Percentiles rank a stretch among this genome's conserved stretches.
These are phyloP conservation scores for Globisporangium cystogenes DNA, from an alignment of 352 stramenopile species.

Conservation along the genomic window DNA sequence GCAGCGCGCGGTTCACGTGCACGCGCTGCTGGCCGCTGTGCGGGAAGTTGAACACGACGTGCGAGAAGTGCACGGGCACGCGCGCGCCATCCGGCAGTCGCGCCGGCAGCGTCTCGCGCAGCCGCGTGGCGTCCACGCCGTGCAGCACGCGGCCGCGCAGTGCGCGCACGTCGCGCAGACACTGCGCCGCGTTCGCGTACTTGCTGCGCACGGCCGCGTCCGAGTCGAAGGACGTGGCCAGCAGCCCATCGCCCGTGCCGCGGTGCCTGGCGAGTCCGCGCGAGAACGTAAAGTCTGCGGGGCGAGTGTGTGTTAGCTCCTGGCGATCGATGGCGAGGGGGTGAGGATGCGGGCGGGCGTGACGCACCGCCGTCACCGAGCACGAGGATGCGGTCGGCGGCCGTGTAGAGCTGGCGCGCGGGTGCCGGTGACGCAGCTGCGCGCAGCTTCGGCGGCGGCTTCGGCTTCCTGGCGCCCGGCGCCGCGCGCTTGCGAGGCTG, in stretches of 20 bases:
- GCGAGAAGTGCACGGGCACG: constrained; percentile 62
- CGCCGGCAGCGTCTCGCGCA: constrained; percentile 44
- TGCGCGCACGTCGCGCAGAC: constrained; percentile 45
- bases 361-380: constrained; percentile 61
- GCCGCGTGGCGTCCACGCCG: constrained; percentile 78
- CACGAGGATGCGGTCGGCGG: constrained; percentile 58
- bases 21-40: constrained; percentile 86
- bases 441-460: constrained; percentile 8
- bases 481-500: background rate
- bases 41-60: constrained; percentile 88
- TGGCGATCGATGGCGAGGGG: too few species aligned
- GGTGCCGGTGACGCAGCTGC: constrained; percentile 3
- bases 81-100: constrained; percentile 14
- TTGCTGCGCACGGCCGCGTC: constrained; percentile 55
- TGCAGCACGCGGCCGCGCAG: constrained; percentile 53
- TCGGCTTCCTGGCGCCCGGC: constrained; percentile 7
- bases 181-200: constrained; percentile 71
- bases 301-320: too few species aligned
- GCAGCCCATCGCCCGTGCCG: constrained; percentile 39
- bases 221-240: constrained; percentile 80
- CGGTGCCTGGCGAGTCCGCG: constrained; percentile 61
- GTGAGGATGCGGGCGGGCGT: too few species aligned
- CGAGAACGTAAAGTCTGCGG: constrained; percentile 83
- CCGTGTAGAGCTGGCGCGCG: constrained; percentile 35
- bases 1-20: constrained; percentile 77